Evolutionary conservation across 768 basidiomycete genomes (phyloP).

Genomic region (Russula sp.): DNA sequence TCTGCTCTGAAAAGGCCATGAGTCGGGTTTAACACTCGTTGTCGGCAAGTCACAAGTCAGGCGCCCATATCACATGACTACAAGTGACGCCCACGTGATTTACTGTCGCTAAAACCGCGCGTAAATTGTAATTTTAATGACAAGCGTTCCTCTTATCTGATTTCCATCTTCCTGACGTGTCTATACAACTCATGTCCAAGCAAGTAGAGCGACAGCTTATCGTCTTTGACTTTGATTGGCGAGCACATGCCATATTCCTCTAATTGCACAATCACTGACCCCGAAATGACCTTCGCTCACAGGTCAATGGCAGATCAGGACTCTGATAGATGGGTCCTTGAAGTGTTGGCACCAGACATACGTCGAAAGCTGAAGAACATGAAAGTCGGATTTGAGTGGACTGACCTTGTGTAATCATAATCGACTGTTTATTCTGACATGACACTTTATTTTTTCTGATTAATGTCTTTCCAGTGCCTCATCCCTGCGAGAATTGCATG

Average conservation of each 20-base stretch:
- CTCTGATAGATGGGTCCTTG: constrained; percentile 88
- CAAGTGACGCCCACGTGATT: background rate
- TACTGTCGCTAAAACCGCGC: no score
- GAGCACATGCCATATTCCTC: constrained; percentile 6
- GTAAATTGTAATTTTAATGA: no score
- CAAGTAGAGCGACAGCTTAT: constrained; percentile 57
- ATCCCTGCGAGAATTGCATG: constrained; percentile 59
- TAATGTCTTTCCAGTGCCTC: constrained; percentile 38
- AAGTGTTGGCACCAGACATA: constrained; percentile 79
- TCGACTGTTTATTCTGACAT: background rate
- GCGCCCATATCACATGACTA: background rate
- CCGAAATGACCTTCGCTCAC: background rate
- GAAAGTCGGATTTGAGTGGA: constrained; percentile 72
- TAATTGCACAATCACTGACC: background rate
- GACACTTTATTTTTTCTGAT: constrained; percentile 4
- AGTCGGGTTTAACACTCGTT: background rate
- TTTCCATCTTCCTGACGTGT: no score
- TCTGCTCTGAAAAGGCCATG: constrained; percentile 46
- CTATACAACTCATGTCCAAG: constrained; percentile 24
- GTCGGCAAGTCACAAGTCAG: no score
- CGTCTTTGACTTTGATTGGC: constrained; percentile 98
- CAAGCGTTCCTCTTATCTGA: no score
- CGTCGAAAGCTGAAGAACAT: constrained; percentile 73
- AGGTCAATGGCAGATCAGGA: constrained; percentile 96
- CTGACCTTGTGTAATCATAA: constrained; percentile 79